Percentiles rank a stretch among this genome's conserved stretches.
These are phyloP conservation scores for Linum tenue DNA, from an alignment of 345 rosid genomes.

Conservation along the genomic window DNA sequence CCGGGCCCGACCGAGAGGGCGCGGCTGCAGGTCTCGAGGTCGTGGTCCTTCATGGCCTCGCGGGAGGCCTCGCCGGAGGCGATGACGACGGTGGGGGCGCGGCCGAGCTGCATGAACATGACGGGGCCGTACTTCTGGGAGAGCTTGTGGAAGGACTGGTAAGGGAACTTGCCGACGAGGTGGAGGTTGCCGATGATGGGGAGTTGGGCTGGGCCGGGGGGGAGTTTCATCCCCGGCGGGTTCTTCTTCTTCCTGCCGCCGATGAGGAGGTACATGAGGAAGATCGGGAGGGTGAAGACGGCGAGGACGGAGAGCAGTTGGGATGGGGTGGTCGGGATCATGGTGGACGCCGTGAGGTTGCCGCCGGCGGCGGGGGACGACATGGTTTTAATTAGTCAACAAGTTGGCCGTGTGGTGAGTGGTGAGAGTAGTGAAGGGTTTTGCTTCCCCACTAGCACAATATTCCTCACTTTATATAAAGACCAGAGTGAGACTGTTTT, in stretches of 20 bases:
- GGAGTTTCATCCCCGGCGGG: background rate
- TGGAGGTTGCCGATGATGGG: slow-evolving; percentile 12
- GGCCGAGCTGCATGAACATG: background rate
- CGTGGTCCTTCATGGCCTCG: slow-evolving; percentile 2
- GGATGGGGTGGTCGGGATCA: background rate
- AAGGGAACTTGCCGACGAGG: background rate
- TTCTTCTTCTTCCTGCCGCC: background rate
- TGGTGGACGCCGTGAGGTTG: background rate
- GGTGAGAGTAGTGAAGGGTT: too few species aligned
- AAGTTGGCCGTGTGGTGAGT: too few species aligned
- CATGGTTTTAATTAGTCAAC: background rate
- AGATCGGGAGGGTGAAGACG: background rate
- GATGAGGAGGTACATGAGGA: background rate
- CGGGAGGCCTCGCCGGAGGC: background rate
- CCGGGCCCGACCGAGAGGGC: background rate
- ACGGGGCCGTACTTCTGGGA: slow-evolving; percentile 10
- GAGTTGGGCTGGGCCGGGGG: slow-evolving; percentile 1
- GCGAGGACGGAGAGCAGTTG: background rate
- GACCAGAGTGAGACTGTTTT: too few species aligned
- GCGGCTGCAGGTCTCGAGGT: slow-evolving; percentile 6
- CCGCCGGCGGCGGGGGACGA: background rate
- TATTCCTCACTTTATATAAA: too few species aligned
- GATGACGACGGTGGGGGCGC: background rate
- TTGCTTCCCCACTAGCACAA: too few species aligned
- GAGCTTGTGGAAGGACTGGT: background rate